Conservation (phyloP, 1,284 basidiomycete genomes). For the Thecaphora frezii region DNA sequence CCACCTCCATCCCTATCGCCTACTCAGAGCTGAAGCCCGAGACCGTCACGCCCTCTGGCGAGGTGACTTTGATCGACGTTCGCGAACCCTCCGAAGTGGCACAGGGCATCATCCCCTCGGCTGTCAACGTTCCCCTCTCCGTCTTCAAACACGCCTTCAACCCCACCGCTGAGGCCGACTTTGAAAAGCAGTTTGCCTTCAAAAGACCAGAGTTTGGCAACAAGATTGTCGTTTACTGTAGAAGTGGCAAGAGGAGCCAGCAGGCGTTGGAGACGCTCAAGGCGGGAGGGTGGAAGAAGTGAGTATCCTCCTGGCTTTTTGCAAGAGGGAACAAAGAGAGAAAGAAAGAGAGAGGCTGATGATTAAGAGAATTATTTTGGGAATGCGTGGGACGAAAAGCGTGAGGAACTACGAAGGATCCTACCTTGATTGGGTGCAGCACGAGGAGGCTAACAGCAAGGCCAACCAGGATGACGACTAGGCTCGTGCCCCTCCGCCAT, state of each 20-base stretch:
- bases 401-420: constrained; percentile 85
- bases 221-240: constrained; percentile 89
- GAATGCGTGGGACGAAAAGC: constrained; percentile 64
- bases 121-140: constrained; percentile 89
- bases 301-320: constrained; percentile 53
- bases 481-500: too few species aligned
- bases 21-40: constrained; percentile 84
- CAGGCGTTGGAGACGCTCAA: constrained; percentile 82
- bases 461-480: constrained; percentile 57
- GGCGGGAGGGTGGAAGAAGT: constrained; percentile 82
- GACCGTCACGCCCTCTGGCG: constrained; percentile 76
- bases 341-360: constrained; percentile 1
- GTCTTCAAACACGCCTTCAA: constrained; percentile 72
- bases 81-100: constrained; percentile 90
- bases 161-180: constrained; percentile 57
- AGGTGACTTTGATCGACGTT: constrained; percentile 66
- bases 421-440: constrained; percentile 86
- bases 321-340: constrained; percentile 3
- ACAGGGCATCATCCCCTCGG: constrained; percentile 90
- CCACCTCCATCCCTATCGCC: constrained; percentile 62
- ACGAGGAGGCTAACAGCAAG: constrained; percentile 55
- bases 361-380: too few species aligned
- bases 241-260: constrained; percentile 81
- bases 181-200: constrained; percentile 70
- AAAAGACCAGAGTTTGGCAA: constrained; percentile 75